A percentile compares a stretch with the other conserved stretches of the same genome.
phyloP scores from a whole-genome alignment of 176 grass and related monocot genomes.

The Triticum dicoccoides region DNA sequence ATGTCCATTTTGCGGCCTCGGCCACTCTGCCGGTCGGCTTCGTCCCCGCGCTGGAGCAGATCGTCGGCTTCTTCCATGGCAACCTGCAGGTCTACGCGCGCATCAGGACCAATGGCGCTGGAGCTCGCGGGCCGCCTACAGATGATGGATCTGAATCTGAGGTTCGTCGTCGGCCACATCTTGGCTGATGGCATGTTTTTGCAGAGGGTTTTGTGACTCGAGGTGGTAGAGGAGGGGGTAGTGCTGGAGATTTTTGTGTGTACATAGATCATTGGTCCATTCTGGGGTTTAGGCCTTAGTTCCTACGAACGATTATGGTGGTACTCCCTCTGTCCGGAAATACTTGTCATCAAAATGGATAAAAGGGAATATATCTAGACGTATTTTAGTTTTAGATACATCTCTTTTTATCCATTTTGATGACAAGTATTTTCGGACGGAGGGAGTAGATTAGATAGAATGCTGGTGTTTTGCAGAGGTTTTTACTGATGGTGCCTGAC shows the following conservation, averaged over 20 bases:
- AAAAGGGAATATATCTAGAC: too few species aligned
- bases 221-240: neutral
- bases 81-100: conserved; percentile 42
- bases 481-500: neutral
- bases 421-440: too few species aligned
- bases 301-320: neutral
- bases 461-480: neutral
- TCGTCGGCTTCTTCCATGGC: conserved; percentile 43
- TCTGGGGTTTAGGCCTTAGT: conserved; percentile 24
- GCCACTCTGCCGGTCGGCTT: conserved; percentile 55
- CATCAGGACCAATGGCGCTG: conserved; percentile 41
- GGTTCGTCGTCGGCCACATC: neutral
- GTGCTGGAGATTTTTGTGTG: conserved; percentile 22
- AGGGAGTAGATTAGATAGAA: neutral
- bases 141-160: too few species aligned
- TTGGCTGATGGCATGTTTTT: neutral
- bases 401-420: too few species aligned
- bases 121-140: neutral
- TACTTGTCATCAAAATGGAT: too few species aligned
- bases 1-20: conserved; percentile 46
- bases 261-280: neutral
- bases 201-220: neutral
- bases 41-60: conserved; percentile 56
- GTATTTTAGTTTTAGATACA: too few species aligned
- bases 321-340: neutral